Evolutionary conservation across 129 eudicot genomes (phyloP).

Genomic region (Ambrosia trifida): DNA sequence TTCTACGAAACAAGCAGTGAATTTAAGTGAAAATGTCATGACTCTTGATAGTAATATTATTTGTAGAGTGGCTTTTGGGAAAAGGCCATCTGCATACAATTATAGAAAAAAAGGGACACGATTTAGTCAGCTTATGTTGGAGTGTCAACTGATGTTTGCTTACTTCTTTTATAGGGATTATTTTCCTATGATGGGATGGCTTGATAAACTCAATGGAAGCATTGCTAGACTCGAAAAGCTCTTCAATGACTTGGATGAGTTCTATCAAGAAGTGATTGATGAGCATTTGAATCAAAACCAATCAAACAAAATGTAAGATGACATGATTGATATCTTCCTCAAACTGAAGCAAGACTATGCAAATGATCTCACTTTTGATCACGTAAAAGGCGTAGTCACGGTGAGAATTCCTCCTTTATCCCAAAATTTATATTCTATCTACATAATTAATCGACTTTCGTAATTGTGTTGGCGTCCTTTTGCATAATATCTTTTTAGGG

Average conservation of each 20-base stretch:
- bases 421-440: not conserved
- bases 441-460: not conserved
- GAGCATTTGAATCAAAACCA: slow-evolving; percentile 26
- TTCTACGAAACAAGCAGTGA: not conserved
- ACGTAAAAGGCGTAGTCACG: slow-evolving; percentile 41
- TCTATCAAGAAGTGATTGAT: slow-evolving; percentile 33
- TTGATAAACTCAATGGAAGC: slow-evolving; percentile 42
- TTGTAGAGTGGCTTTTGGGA: slow-evolving; percentile 38
- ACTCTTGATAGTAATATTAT: slow-evolving; percentile 32
- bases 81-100: slow-evolving; percentile 10
- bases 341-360: slow-evolving; percentile 19
- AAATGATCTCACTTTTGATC: slow-evolving; percentile 36
- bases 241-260: slow-evolving; percentile 33
- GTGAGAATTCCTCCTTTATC: not conserved
- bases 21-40: slow-evolving; percentile 25
- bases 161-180: slow-evolving; percentile 32
- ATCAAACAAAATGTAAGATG: slow-evolving; percentile 9
- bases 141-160: slow-evolving; percentile 26
- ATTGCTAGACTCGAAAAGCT: slow-evolving; percentile 24
- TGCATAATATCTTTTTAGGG: slow-evolving; percentile 38
- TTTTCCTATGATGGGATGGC: slow-evolving; percentile 45
- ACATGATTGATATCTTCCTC: slow-evolving; percentile 40
- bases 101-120: not conserved
- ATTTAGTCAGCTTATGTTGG: slow-evolving; percentile 23
- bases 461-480: not conserved